Evolutionary conservation across 164 flowering plant genomes (phyloP).

Genomic region (Warburgia ugandensis): DNA sequence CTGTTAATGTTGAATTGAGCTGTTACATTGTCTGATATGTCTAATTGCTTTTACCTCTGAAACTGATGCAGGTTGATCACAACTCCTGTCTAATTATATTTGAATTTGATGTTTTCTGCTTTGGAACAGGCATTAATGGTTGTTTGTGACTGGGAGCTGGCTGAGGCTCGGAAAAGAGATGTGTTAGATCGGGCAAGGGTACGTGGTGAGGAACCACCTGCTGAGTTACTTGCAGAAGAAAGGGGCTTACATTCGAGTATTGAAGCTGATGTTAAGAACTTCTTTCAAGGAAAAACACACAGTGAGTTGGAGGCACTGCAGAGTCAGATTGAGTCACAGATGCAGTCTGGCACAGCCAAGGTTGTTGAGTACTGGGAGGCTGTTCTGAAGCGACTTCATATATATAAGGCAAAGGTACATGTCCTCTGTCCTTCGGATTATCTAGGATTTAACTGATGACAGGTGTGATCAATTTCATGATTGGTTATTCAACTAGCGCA

Average conservation of each 20-base stretch:
- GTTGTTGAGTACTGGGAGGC: constrained; percentile 99
- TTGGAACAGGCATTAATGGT: constrained; percentile 72
- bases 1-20: too few relatives aligned
- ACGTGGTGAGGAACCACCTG: constrained; percentile 91
- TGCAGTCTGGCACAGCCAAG: constrained; percentile 89
- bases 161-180: constrained; percentile 83
- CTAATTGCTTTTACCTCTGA: too few relatives aligned
- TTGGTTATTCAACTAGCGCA: too few relatives aligned
- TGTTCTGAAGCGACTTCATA: constrained; percentile 80
- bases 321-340: constrained; percentile 54
- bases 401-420: constrained; percentile 86
- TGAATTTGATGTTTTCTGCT: constrained; percentile 3
- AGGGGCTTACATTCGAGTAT: constrained; percentile 92
- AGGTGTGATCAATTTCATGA: too few relatives aligned
- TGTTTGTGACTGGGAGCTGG: constrained; percentile 96
- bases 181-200: constrained; percentile 94
- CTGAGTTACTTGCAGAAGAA: constrained; percentile 90
- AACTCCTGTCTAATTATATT: too few relatives aligned
- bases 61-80: too few relatives aligned
- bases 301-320: constrained; percentile 60
- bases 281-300: constrained; percentile 61
- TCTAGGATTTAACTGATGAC: too few relatives aligned
- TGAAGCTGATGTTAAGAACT: constrained; percentile 72
- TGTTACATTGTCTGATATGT: too few relatives aligned
- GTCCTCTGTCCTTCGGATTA: background rate